Base-by-base conservation (phyloP, 2,329 filamentous ascomycete genomes). In the Fusarium pseudograminearum region DNA sequence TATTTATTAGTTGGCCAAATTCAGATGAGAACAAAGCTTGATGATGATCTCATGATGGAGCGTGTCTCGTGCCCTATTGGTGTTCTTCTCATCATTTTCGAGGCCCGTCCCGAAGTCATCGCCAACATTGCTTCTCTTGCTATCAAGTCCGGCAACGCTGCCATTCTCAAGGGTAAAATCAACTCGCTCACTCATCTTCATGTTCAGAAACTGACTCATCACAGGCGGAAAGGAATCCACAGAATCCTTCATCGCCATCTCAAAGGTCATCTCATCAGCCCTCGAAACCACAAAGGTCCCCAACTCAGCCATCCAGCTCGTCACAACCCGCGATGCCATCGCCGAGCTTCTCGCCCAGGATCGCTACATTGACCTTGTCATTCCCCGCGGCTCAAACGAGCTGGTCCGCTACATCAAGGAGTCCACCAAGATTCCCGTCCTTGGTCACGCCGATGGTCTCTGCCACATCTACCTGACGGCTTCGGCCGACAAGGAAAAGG, bases 21-120 rank as follows among this genome's bases (percentile, higher is more conserved):
- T 56, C 94, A 93, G 41, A 84, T 97, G 76, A 89, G 91, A 67
- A 98, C 94, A 45, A 87, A 90, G 60, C 87, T 99, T 14, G 96
- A 98, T 79, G 92, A 98, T 73, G 91, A 90, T 55, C 86, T 99
- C 55, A 86, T 91, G 54, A 86, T 99, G 63, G 93, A 97, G 78
- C 90, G 94, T 67, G 92, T 97, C 47, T 94, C 93, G 41, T 97
- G 93, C 78, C 96, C 96, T 8, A 98, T 99, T 73, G 96, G 96
- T 63, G 94, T 98, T n/a, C 88, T 99, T 42, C 87, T 99, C 72
- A 96, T 99, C 81, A 98, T 99, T 77, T 99, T 99, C 77, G 96
- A 99, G 82, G 96, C 96, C 36, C 91, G 96, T 10, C 96, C 96
- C 9, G 96, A 99, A 82, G 96, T 99, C 70, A 98, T 99, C 77